A percentile compares a stretch with the other conserved stretches of the same genome.
Conservation (phyloP, 805 yeast genomes). For the Yamadazyma olivae region DNA sequence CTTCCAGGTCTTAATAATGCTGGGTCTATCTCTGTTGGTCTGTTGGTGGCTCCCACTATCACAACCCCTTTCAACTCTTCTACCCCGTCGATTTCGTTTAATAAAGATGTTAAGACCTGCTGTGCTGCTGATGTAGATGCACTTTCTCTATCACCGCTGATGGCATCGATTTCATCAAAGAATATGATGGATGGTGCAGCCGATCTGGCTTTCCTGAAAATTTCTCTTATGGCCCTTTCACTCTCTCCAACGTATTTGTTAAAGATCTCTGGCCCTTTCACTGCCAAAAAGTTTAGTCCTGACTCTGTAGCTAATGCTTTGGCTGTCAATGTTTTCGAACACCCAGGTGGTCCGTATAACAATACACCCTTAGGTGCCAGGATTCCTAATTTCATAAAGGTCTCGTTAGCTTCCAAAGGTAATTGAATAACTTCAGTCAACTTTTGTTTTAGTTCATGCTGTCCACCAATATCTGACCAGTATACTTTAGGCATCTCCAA, state of each 20-base stretch:
- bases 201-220: constrained; percentile 89
- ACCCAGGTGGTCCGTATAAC: constrained; percentile 97
- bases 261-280: constrained; percentile 94
- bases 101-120: constrained; percentile 83
- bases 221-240: constrained; percentile 89
- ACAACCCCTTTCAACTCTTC: constrained; percentile 93
- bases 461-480: constrained; percentile 98
- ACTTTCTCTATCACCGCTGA: constrained; percentile 71
- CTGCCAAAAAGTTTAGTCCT: constrained; percentile 89
- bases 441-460: constrained; percentile 74
- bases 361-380: constrained; percentile 90
- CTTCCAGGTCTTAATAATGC: constrained; percentile 96
- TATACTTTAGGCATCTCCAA: constrained; percentile 90
- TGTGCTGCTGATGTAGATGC: constrained; percentile 65
- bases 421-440: constrained; percentile 87
- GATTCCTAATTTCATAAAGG: constrained; percentile 76
- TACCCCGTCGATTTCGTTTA: constrained; percentile 96
- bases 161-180: constrained; percentile 95
- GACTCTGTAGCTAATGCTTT: constrained; percentile 95
- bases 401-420: constrained; percentile 78
- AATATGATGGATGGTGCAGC: constrained; percentile 93
- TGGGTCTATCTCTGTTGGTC: constrained; percentile 91
- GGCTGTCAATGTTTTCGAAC: constrained; percentile 93
- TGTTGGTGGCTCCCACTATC: constrained; percentile 92
- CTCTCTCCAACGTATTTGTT: constrained; percentile 96